Evolutionary conservation across 441 rosid genomes (phyloP).

Genomic region (Manihot esculenta): DNA sequence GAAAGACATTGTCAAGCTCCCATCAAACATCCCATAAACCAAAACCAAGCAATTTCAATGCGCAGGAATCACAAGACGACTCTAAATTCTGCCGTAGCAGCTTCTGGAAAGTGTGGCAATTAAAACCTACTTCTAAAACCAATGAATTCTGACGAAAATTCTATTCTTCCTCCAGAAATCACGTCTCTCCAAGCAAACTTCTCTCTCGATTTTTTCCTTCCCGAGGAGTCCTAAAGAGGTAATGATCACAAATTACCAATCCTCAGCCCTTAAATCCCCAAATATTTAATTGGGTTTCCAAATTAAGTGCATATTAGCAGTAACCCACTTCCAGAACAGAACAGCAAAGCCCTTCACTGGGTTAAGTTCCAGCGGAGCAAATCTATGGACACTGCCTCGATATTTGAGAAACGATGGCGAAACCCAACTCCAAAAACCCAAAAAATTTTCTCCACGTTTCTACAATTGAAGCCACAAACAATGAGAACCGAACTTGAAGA

Average conservation of each 20-base stretch:
- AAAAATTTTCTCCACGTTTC: slow-evolving; percentile 11
- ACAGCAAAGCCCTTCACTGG: neutral
- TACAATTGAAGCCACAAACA: slow-evolving; percentile 17
- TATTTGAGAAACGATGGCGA: slow-evolving; percentile 15
- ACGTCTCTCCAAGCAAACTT: neutral
- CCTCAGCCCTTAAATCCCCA: slow-evolving; percentile 11
- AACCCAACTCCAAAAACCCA: slow-evolving; percentile 26
- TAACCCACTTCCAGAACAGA: no score
- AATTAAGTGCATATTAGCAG: slow-evolving; percentile 6
- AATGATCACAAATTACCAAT: slow-evolving; percentile 6
- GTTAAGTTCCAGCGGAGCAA: slow-evolving; percentile 9
- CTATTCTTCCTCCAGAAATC: neutral
- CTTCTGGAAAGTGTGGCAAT: slow-evolving; percentile 12
- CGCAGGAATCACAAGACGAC: slow-evolving; percentile 17
- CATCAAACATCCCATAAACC: slow-evolving; percentile 32
- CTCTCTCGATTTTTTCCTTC: neutral
- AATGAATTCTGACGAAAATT: neutral
- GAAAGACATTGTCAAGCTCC: slow-evolving; percentile 47
- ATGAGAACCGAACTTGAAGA: slow-evolving; percentile 18
- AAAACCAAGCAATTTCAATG: slow-evolving; percentile 13
- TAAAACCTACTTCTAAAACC: neutral
- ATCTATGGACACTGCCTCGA: no score
- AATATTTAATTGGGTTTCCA: neutral
- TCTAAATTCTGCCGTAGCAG: slow-evolving; percentile 1
- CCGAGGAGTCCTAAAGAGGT: neutral